Conservation (phyloP, 78 protist genomes). For the Isochrysis galbana region DNA sequence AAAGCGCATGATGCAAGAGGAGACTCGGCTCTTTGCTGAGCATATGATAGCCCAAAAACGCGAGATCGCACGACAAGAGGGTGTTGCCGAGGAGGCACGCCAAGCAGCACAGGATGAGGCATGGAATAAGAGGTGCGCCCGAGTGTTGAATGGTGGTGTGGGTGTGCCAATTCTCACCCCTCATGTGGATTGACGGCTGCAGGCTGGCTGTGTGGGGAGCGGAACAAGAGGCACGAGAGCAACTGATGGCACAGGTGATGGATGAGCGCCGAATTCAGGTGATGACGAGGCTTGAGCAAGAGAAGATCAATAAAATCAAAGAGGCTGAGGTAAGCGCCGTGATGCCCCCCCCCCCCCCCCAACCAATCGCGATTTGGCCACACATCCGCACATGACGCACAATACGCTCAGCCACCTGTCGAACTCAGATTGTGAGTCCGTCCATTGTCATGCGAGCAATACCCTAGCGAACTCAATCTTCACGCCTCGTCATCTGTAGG, state of each 20-base stretch:
- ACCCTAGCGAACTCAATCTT: no score
- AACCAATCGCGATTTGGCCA: no score
- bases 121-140: not conserved
- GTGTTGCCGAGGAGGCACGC: not conserved
- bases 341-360: no score
- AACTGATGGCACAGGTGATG: not conserved
- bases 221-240: conserved; percentile 21
- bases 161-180: not conserved
- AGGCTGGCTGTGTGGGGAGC: not conserved
- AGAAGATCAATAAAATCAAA: not conserved
- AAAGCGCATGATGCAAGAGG: not conserved
- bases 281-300: not conserved
- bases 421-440: no score
- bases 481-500: no score
- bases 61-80: not conserved
- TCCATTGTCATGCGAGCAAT: no score
- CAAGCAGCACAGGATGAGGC: not conserved
- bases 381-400: no score
- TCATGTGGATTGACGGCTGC: not conserved
- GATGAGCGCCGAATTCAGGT: not conserved
- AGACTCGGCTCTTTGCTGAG: not conserved
- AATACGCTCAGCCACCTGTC: no score
- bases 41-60: not conserved
- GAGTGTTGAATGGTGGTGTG: not conserved
- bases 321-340: no score